phyloP scores from a whole-genome alignment of 2,329 filamentous ascomycete species.

The Curvularia lunata region DNA sequence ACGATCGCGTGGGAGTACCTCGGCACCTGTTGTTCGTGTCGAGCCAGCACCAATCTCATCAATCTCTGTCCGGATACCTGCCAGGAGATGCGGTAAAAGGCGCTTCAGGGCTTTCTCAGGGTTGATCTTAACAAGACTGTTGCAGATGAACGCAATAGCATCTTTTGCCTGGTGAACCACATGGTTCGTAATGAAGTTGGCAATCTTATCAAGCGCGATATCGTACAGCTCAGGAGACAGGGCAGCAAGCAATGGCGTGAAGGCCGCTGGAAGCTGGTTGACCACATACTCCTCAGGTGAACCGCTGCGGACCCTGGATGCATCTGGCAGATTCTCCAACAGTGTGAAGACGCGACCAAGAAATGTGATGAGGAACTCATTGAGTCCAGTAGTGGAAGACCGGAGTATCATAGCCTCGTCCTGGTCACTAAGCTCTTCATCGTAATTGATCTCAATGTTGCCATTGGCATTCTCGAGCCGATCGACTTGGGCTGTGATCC shows the following conservation, averaged over 20 bases:
- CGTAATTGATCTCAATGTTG: slow-evolving; percentile 84
- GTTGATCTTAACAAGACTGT: slow-evolving; percentile 93
- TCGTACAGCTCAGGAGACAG: slow-evolving; percentile 94
- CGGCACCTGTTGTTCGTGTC: slow-evolving; percentile 88
- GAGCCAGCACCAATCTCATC: slow-evolving; percentile 96
- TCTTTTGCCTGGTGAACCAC: slow-evolving; percentile 96
- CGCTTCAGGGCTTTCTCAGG: slow-evolving; percentile 91
- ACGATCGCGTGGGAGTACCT: slow-evolving; percentile 89
- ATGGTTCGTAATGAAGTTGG: slow-evolving; percentile 88
- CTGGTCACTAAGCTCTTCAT: slow-evolving; percentile 78
- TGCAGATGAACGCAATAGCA: slow-evolving; percentile 98
- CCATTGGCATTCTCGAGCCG: slow-evolving; percentile 89
- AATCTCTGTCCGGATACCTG: slow-evolving; percentile 94
- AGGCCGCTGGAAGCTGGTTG: slow-evolving; percentile 88
- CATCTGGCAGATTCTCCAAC: slow-evolving; percentile 91
- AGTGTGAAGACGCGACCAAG: slow-evolving; percentile 94
- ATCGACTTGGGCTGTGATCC: slow-evolving; percentile 94
- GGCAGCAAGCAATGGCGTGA: slow-evolving; percentile 87
- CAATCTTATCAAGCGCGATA: slow-evolving; percentile 87
- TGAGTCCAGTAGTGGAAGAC: slow-evolving; percentile 92
- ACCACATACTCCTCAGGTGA: slow-evolving; percentile 97
- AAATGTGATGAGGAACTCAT: slow-evolving; percentile 89
- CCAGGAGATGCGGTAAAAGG: slow-evolving; percentile 86
- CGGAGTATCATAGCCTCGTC: slow-evolving; percentile 87
- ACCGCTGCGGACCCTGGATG: slow-evolving; percentile 82